Percentiles rank a stretch among this genome's conserved stretches.
Conservation (phyloP, 495 filamentous ascomycete genomes). For the Trichoderma orchidacearum region DNA sequence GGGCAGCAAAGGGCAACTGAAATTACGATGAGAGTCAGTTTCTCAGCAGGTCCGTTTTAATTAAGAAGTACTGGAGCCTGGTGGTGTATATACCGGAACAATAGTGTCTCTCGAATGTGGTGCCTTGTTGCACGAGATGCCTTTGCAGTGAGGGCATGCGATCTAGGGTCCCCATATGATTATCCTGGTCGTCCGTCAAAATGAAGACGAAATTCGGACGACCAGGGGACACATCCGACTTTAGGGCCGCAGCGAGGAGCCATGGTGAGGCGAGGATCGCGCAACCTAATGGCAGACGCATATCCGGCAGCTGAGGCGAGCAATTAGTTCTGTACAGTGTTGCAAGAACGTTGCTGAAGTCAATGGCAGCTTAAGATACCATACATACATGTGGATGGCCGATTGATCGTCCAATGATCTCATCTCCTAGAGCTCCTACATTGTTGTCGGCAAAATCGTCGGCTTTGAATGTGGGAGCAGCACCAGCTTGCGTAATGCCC, state of each 20-base stretch:
- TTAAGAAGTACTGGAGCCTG: background rate
- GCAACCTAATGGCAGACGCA: background rate
- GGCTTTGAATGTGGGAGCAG: background rate
- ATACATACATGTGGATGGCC: too few species aligned
- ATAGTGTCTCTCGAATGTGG: conserved; percentile 43
- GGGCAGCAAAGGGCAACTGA: conserved; percentile 45
- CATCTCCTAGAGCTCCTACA: too few species aligned
- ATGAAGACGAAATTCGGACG: conserved; percentile 49
- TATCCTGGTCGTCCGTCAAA: conserved; percentile 53
- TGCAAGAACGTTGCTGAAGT: too few species aligned
- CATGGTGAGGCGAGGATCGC: background rate
- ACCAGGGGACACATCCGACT: background rate
- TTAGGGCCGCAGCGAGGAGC: background rate
- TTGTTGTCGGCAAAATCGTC: too few species aligned
- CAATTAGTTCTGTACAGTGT: background rate
- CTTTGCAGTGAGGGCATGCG: conserved; percentile 42
- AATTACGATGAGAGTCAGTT: background rate
- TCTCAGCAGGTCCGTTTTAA: background rate
- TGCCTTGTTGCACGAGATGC: conserved; percentile 39
- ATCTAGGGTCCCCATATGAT: conserved; percentile 42
- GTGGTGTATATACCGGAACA: conserved; percentile 21
- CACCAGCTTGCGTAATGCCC: background rate
- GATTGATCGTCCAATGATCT: too few species aligned
- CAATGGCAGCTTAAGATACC: too few species aligned
- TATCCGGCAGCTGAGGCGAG: background rate